A percentile compares a stretch with the other conserved stretches of the same genome.
phyloP scores from a whole-genome alignment of 2,329 filamentous ascomycete species.

The Talaromyces atroroseus region DNA sequence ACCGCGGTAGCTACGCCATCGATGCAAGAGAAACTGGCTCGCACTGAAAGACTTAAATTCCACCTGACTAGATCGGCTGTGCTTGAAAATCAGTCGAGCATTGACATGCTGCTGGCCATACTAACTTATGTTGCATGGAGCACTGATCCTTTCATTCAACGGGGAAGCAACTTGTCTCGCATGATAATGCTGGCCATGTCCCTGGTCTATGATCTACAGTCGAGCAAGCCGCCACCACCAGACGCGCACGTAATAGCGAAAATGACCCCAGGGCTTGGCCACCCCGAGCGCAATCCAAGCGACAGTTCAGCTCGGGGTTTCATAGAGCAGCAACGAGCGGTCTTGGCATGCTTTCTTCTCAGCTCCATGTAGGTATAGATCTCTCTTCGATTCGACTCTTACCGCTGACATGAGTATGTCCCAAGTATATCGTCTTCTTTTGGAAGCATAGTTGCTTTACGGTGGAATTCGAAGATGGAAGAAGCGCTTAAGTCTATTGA shows the following conservation, averaged over 20 bases:
- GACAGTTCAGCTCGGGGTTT: constrained; percentile 16
- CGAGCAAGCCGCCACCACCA: constrained; percentile 26
- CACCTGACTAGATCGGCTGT: constrained; percentile 25
- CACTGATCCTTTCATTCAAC: constrained; percentile 29
- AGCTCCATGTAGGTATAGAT: constrained; percentile 26
- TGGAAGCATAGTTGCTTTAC: constrained; percentile 28
- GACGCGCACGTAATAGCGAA: constrained; percentile 27
- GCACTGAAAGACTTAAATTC: constrained; percentile 27
- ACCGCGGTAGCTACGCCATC: constrained; percentile 28
- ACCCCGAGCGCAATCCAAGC: constrained; percentile 12
- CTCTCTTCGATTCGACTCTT: neutral
- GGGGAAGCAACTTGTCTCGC: constrained; percentile 27
- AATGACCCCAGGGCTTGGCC: constrained; percentile 22
- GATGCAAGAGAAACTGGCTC: constrained; percentile 21
- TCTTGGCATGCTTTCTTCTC: constrained; percentile 27
- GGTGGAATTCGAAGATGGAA: constrained; percentile 37
- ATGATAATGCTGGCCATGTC: constrained; percentile 37
- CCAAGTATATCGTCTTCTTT: constrained; percentile 32
- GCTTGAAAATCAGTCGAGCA: constrained; percentile 24
- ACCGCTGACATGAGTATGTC: constrained; percentile 11
- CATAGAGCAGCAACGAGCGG: constrained; percentile 23
- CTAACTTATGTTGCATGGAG: constrained; percentile 37
- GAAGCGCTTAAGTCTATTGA: constrained; percentile 27
- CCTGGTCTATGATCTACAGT: constrained; percentile 31
- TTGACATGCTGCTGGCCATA: constrained; percentile 33